Percentiles rank a stretch among this genome's conserved stretches.
phyloP scores from a whole-genome alignment of 2,329 filamentous ascomycete species.

The Leptographium wingfieldii region DNA sequence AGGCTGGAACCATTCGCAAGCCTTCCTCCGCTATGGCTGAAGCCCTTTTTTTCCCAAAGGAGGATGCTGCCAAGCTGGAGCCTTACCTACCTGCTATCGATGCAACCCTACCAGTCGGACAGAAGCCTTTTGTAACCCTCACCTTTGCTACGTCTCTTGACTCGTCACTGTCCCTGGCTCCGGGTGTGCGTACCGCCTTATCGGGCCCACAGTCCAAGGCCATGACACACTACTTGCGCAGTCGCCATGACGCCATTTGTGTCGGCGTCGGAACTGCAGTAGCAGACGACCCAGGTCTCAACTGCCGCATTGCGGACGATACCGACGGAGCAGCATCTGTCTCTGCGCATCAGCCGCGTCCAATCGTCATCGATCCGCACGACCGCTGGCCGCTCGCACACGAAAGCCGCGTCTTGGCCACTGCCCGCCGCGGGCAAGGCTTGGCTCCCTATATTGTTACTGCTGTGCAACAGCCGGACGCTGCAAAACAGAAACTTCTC shows the following conservation, averaged over 20 bases:
- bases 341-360: slow-evolving; percentile 51
- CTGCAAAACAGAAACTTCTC: slow-evolving; percentile 28
- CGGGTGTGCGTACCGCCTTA: slow-evolving; percentile 68
- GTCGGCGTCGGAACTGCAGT: slow-evolving; percentile 75
- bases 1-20: neutral
- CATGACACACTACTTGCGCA: slow-evolving; percentile 87
- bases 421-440: slow-evolving; percentile 52
- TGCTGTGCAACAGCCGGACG: slow-evolving; percentile 30
- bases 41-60: slow-evolving; percentile 11
- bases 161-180: slow-evolving; percentile 60
- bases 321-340: slow-evolving; percentile 15
- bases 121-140: slow-evolving; percentile 51
- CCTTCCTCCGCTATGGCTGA: slow-evolving; percentile 8
- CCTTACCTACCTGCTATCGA: slow-evolving; percentile 12
- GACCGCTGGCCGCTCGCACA: slow-evolving; percentile 55
- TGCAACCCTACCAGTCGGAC: neutral
- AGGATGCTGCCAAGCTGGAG: slow-evolving; percentile 14
- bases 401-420: slow-evolving; percentile 51
- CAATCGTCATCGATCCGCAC: slow-evolving; percentile 68
- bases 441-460: slow-evolving; percentile 63
- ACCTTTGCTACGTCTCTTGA: slow-evolving; percentile 91
- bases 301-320: slow-evolving; percentile 55
- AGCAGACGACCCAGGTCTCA: slow-evolving; percentile 75
- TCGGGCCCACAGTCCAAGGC: slow-evolving; percentile 76
- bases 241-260: slow-evolving; percentile 70